Evolutionary conservation across 2,329 filamentous ascomycete genomes (phyloP).

Genomic region (Plectosphaerella cucumerina): DNA sequence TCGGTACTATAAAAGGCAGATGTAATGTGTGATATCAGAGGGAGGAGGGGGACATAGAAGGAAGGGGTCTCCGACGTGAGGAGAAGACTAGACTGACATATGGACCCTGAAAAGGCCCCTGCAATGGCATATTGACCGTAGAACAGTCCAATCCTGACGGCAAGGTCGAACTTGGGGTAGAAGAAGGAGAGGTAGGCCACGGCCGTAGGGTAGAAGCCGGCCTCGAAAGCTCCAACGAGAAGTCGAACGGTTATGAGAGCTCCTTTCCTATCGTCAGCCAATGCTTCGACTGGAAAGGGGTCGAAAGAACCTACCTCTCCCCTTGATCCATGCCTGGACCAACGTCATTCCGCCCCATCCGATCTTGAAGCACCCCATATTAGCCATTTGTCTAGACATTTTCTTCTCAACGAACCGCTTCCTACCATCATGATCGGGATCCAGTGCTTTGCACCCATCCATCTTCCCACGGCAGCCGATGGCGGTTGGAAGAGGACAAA

Average conservation of each 20-base stretch:
- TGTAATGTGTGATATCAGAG: too few species aligned
- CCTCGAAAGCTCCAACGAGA: slow-evolving; percentile 23
- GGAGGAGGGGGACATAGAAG: too few species aligned
- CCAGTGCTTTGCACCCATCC: slow-evolving; percentile 43
- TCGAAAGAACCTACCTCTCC: slow-evolving; percentile 15
- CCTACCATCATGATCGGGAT: slow-evolving; percentile 53
- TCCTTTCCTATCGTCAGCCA: slow-evolving; percentile 7
- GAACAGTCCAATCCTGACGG: slow-evolving; percentile 47
- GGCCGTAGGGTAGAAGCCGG: slow-evolving; percentile 55
- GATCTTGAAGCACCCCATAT: slow-evolving; percentile 28
- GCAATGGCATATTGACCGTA: slow-evolving; percentile 54
- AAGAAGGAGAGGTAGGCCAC: slow-evolving; percentile 56
- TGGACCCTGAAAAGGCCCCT: slow-evolving; percentile 50
- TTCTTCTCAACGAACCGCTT: slow-evolving; percentile 38
- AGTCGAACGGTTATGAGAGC: slow-evolving; percentile 16
- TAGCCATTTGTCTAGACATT: slow-evolving; percentile 39
- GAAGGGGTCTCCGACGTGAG: too few species aligned
- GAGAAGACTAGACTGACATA: slow-evolving; percentile 21
- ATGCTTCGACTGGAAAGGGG: slow-evolving; percentile 20
- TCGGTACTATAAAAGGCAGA: too few species aligned
- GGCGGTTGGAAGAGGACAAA: slow-evolving; percentile 55
- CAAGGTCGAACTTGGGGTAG: slow-evolving; percentile 55
- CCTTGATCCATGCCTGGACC: slow-evolving; percentile 22
- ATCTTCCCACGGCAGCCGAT: slow-evolving; percentile 38
- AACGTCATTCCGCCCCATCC: slow-evolving; percentile 23